These are phyloP conservation scores for Tylopilus cervinicoccineus DNA, from an alignment of 768 basidiomycete genomes.

Conservation along the genomic window DNA sequence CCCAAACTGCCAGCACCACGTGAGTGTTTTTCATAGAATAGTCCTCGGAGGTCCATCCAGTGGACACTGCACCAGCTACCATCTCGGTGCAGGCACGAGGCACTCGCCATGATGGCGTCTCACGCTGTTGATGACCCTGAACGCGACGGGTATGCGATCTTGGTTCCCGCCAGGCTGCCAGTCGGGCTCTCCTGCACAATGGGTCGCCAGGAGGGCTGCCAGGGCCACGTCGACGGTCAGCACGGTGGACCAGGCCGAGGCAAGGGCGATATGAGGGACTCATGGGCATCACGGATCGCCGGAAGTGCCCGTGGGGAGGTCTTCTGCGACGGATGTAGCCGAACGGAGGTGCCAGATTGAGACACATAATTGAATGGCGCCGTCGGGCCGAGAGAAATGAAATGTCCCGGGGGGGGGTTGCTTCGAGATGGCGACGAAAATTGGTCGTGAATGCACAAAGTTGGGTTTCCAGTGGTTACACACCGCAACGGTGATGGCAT, in stretches of 20 bases:
- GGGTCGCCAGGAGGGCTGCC: no score
- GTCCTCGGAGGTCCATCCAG: constrained; percentile 29
- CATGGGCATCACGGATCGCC: constrained; percentile 13
- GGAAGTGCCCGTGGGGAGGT: constrained; percentile 22
- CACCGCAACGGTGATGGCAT: neutral
- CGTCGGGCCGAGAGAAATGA: constrained; percentile 8
- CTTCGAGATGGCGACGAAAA: neutral
- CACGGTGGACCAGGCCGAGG: constrained; percentile 2
- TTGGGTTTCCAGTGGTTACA: neutral
- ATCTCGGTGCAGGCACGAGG: constrained; percentile 30
- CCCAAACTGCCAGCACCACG: constrained; percentile 8
- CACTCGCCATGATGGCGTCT: constrained; percentile 20
- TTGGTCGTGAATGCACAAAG: neutral
- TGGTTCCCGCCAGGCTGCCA: constrained; percentile 1
- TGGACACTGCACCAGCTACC: constrained; percentile 3
- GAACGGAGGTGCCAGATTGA: constrained; percentile 25
- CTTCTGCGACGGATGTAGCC: constrained; percentile 21
- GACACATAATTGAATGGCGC: constrained; percentile 11
- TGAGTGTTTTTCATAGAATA: constrained; percentile 15
- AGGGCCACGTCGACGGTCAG: neutral
- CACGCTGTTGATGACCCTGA: constrained; percentile 29
- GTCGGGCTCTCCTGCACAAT: no score
- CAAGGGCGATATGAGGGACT: no score
- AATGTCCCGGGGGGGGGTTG: constrained; percentile 4
- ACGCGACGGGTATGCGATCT: neutral